Base-by-base conservation (phyloP, 1,284 basidiomycete genomes). In the Naganishia sp. region DNA sequence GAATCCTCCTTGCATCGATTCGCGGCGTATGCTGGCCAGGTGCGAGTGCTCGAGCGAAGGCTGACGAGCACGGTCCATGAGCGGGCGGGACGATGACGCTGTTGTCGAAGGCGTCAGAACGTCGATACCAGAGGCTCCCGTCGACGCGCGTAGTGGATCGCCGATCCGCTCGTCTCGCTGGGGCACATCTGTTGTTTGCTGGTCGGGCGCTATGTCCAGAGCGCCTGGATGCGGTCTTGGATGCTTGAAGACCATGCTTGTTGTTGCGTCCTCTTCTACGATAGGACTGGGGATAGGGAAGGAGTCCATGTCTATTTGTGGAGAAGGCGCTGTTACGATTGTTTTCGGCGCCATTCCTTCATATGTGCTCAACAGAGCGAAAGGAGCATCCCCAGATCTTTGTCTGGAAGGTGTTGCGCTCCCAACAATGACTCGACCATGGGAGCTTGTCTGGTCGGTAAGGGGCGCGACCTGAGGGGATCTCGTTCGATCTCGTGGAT, bases 321-420 rank as follows among this genome's bases (percentile, higher is more conserved):
- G 51, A 31, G 61, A 63, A n/a, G 50, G 61, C 3, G 61, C 50
- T 4, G 61, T 53, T 23, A 61, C 46, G 47, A 61, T 51, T 10
- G 58, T 61, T 42, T 42, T 61, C 2, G 58, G 58, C n/a, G 31
- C 58, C 58, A 61, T 61, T 42, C 58, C 58, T 31, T 61, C 47
- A 51, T 51, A 51, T n/a, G 46, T 39, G 35, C 47, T 43, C 13
- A 61, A 61, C 21, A 61, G 35, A 47, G 58, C 41, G 32, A 35
- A 42, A 15, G 47, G 25, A 17, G 18, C 35, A 17, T 61, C 58
- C 50, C 47, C 47, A 13, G 52, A 9, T 15, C 21, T 49, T 18
- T n/a, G 23, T 15, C 6, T 11, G 18, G 28, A 35, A 45, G 57
- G 49, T 5, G 41, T 47, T 11, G 45, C 45, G 18, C 21, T 21